A percentile compares a stretch with the other conserved stretches of the same genome.
Conservation (phyloP, 1,284 basidiomycete genomes). For the Microbotryomycetes sp. region DNA sequence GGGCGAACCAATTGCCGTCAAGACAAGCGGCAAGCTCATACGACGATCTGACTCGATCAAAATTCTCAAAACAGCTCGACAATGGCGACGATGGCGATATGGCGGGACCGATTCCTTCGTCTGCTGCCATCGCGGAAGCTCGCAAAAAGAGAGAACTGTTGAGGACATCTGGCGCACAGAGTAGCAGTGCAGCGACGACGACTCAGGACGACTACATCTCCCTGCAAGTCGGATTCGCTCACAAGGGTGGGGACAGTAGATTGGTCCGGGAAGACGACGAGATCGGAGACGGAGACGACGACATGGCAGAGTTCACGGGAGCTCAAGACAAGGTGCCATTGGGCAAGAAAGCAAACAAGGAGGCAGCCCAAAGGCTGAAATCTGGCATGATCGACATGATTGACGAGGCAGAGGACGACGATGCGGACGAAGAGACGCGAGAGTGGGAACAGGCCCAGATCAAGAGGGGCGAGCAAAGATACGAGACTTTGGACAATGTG, state of each 20-base stretch:
- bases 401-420: conserved; percentile 61
- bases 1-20: conserved; percentile 55
- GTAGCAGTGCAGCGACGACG: neutral
- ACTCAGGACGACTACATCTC: conserved; percentile 71
- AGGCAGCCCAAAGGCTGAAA: conserved; percentile 61
- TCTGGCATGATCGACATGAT: conserved; percentile 80
- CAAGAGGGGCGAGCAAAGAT: conserved; percentile 53
- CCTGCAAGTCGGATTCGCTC: conserved; percentile 52
- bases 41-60: conserved; percentile 23
- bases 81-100: conserved; percentile 42
- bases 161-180: conserved; percentile 14
- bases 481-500: no score
- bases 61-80: conserved; percentile 42
- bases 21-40: conserved; percentile 14
- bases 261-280: conserved; percentile 87
- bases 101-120: conserved; percentile 1
- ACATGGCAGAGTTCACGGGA: conserved; percentile 81
- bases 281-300: conserved; percentile 84
- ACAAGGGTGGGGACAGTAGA: conserved; percentile 58
- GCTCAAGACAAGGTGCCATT: conserved; percentile 77
- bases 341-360: conserved; percentile 73
- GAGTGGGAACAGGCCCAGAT: conserved; percentile 89
- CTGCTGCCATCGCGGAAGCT: conserved; percentile 19
- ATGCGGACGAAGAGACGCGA: conserved; percentile 69
- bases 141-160: conserved; percentile 13